phyloP scores from a whole-genome alignment of 352 stramenopile genomes.

The Albugo candida region DNA sequence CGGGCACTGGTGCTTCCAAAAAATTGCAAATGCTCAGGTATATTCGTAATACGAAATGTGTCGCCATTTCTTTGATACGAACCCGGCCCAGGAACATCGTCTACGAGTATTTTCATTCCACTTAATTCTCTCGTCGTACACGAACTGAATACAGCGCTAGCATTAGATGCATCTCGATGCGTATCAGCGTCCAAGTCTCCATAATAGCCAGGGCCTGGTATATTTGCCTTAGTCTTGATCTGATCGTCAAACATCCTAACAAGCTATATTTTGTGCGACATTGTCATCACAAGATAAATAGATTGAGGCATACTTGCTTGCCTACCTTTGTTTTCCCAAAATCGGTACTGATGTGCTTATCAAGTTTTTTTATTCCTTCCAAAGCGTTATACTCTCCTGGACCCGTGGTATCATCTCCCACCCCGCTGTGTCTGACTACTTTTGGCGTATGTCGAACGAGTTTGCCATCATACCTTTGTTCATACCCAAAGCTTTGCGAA shows the following conservation, averaged over 20 bases:
- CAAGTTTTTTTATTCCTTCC: conserved; percentile 36
- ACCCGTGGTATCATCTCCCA: conserved; percentile 32
- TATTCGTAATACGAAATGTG: conserved; percentile 20
- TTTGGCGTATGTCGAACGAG: conserved; percentile 44
- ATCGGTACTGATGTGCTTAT: conserved; percentile 36
- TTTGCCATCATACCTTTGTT: conserved; percentile 48
- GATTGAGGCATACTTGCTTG: background rate
- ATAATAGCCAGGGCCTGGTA: conserved; percentile 51
- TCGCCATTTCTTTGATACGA: conserved; percentile 27
- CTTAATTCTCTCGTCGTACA: conserved; percentile 26
- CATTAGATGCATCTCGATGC: conserved; percentile 20
- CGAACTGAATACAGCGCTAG: conserved; percentile 61
- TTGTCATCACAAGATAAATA: background rate
- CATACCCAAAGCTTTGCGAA: conserved; percentile 61
- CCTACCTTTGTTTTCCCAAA: conserved; percentile 50
- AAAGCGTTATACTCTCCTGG: conserved; percentile 59
- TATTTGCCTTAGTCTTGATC: conserved; percentile 23
- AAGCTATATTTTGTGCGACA: conserved; percentile 4
- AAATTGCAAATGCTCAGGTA: conserved; percentile 59
- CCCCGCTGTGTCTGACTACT: conserved; percentile 27
- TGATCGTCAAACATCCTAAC: conserved; percentile 42
- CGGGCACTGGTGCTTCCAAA: conserved; percentile 57
- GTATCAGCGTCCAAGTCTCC: conserved; percentile 10
- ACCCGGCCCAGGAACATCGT: conserved; percentile 36
- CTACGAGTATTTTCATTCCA: conserved; percentile 10